Conservation (phyloP, 257 asterid genomes). For the Linderniella brevidens region DNA sequence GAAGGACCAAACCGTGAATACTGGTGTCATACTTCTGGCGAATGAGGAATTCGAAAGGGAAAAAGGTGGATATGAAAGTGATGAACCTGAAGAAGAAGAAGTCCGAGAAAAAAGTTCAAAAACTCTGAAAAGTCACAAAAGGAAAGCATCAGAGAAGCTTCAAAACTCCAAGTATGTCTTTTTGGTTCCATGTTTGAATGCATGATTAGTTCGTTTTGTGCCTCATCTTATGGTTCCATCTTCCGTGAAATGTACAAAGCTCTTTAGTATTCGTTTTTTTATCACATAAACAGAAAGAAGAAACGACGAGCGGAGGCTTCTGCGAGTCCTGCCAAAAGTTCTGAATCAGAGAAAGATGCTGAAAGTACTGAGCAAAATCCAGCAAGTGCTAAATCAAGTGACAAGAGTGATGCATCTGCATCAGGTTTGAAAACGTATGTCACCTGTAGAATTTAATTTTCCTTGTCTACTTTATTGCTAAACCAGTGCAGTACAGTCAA, state of each 20-base stretch:
- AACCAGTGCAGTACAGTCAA: background rate
- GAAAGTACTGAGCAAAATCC: constrained; percentile 13
- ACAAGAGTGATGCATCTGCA: constrained; percentile 10
- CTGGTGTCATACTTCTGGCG: constrained; percentile 44
- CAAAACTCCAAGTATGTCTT: constrained; percentile 34
- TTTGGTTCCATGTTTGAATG: constrained; percentile 2
- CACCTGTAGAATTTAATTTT: constrained; percentile 3
- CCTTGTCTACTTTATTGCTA: constrained; percentile 5
- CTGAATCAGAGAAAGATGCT: constrained; percentile 15
- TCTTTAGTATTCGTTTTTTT: background rate
- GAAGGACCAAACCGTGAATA: constrained; percentile 27
- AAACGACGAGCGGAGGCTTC: constrained; percentile 29
- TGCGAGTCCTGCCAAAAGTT: constrained; percentile 20
- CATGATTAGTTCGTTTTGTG: constrained; percentile 2
- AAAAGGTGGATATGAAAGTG: constrained; percentile 48
- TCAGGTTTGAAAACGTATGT: constrained; percentile 25
- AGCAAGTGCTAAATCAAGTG: constrained; percentile 19
- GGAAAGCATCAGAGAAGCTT: constrained; percentile 49
- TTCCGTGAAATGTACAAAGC: no score
- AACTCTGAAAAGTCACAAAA: constrained; percentile 32
- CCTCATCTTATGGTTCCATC: background rate
- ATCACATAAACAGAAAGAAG: constrained; percentile 33
- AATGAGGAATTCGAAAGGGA: constrained; percentile 61
- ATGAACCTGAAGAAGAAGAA: constrained; percentile 19
- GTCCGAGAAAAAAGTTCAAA: constrained; percentile 19